Evolutionary conservation across 2,329 filamentous ascomycete species (phyloP).

Genomic region (Penicillium sp.): DNA sequence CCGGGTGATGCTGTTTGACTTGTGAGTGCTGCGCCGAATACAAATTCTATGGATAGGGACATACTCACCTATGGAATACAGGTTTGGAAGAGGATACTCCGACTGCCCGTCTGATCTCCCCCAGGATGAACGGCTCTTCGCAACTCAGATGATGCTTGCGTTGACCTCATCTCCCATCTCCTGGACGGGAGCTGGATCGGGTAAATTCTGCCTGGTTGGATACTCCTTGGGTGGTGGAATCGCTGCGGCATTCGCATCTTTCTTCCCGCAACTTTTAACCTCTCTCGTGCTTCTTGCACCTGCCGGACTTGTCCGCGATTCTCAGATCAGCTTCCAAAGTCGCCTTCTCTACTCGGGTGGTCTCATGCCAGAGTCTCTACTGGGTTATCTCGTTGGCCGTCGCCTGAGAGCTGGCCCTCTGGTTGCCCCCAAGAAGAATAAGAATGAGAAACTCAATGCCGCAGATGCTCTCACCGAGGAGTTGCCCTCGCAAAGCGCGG

Average conservation of each 20-base stretch:
- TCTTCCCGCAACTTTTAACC: slow-evolving; percentile 71
- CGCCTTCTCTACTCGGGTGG: slow-evolving; percentile 67
- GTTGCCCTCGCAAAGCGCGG: slow-evolving; percentile 41
- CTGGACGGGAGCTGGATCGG: slow-evolving; percentile 62
- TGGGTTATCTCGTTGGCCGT: slow-evolving; percentile 58
- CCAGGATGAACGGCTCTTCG: slow-evolving; percentile 76
- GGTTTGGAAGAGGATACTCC: slow-evolving; percentile 74
- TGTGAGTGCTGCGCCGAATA: slow-evolving; percentile 39
- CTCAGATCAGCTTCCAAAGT: slow-evolving; percentile 66
- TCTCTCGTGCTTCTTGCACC: slow-evolving; percentile 79
- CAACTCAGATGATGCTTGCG: slow-evolving; percentile 72
- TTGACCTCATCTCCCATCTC: slow-evolving; percentile 71
- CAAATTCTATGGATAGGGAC: too few species aligned
- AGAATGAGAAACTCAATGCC: slow-evolving; percentile 44
- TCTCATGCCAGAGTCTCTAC: slow-evolving; percentile 64
- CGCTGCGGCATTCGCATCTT: slow-evolving; percentile 70
- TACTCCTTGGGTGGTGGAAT: slow-evolving; percentile 83
- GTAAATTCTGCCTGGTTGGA: slow-evolving; percentile 73
- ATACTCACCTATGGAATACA: slow-evolving; percentile 18
- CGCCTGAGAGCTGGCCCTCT: slow-evolving; percentile 56
- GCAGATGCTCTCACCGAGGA: slow-evolving; percentile 52
- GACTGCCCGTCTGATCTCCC: slow-evolving; percentile 70
- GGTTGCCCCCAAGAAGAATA: slow-evolving; percentile 35
- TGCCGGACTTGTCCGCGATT: slow-evolving; percentile 72
- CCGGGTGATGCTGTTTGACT: slow-evolving; percentile 79